Conservation (phyloP, 164 flowering plant species). For the Berberis thunbergii region DNA sequence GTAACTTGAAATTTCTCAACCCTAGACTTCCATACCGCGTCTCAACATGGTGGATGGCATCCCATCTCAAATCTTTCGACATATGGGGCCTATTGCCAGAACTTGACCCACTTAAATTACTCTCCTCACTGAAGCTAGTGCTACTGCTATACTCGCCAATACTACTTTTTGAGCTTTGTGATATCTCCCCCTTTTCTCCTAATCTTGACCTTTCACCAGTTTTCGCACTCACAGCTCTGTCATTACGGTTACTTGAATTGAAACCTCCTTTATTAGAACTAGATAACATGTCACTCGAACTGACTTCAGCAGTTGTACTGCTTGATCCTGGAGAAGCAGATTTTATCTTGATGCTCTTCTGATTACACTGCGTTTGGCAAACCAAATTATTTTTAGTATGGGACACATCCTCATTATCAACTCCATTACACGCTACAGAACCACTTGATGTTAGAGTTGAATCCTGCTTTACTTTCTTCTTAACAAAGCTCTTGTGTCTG, state of each 20-base stretch:
- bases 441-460: slow-evolving; percentile 18
- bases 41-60: slow-evolving; percentile 50
- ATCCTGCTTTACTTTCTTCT: slow-evolving; percentile 41
- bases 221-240: slow-evolving; percentile 20
- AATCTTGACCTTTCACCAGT: slow-evolving; percentile 36
- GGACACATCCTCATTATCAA: slow-evolving; percentile 13
- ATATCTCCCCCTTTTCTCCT: slow-evolving; percentile 61
- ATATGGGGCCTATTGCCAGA: slow-evolving; percentile 78
- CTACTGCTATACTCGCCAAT: slow-evolving; percentile 70
- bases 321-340: slow-evolving; percentile 24
- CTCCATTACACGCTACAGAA: slow-evolving; percentile 12
- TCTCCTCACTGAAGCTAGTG: slow-evolving; percentile 77
- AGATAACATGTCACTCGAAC: slow-evolving; percentile 18
- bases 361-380: slow-evolving; percentile 10
- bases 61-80: slow-evolving; percentile 88
- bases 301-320: slow-evolving; percentile 24
- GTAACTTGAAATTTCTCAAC: slow-evolving; percentile 60
- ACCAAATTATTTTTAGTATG: slow-evolving; percentile 17
- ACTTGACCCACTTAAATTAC: slow-evolving; percentile 59
- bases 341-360: slow-evolving; percentile 22
- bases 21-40: slow-evolving; percentile 47
- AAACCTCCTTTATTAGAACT: slow-evolving; percentile 15
- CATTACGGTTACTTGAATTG: slow-evolving; percentile 17
- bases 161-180: slow-evolving; percentile 89
- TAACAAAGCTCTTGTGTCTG: slow-evolving; percentile 35